Evolutionary conservation across 2,329 filamentous ascomycete species (phyloP).

Genomic region (Eutypa lata): DNA sequence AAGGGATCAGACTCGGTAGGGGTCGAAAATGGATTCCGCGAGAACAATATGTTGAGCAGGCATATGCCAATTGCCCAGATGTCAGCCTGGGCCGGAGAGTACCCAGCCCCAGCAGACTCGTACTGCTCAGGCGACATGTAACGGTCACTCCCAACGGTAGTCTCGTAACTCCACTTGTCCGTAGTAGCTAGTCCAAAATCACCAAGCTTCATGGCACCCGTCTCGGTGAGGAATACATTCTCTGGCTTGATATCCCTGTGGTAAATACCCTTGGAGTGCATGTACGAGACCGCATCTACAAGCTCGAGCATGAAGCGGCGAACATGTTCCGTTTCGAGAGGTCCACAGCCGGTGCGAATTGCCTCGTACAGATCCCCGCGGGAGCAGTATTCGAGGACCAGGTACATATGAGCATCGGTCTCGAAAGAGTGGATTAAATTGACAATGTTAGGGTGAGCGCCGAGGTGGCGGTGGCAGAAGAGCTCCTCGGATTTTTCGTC

Average conservation of each 20-base stretch:
- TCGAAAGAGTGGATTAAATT: constrained; percentile 90
- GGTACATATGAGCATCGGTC: constrained; percentile 82
- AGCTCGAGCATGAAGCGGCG: constrained; percentile 96
- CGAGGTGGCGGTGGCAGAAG: constrained; percentile 75
- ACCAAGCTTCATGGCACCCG: constrained; percentile 90
- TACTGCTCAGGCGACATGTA: constrained; percentile 99
- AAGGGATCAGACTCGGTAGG: constrained; percentile 88
- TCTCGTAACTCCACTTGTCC: constrained; percentile 86
- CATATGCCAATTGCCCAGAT: constrained; percentile 98
- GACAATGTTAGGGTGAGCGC: constrained; percentile 85
- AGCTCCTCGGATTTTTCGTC: constrained; percentile 83
- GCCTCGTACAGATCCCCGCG: constrained; percentile 97
- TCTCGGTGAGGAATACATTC: constrained; percentile 91
- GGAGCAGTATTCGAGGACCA: constrained; percentile 92
- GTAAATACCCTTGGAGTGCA: constrained; percentile 87
- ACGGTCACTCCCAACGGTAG: constrained; percentile 91
- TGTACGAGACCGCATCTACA: constrained; percentile 82
- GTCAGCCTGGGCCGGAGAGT: constrained; percentile 89
- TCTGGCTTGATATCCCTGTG: constrained; percentile 99
- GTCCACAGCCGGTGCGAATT: constrained; percentile 83
- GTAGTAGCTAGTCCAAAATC: constrained; percentile 93
- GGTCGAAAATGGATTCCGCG: constrained; percentile 90
- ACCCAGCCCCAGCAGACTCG: constrained; percentile 81
- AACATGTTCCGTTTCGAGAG: constrained; percentile 92
- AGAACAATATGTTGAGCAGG: constrained; percentile 93